A percentile compares a stretch with the other conserved stretches of the same genome.
These are phyloP conservation scores for Pleurotus citrinopileatus DNA, from an alignment of 768 basidiomycete genomes.

Conservation along the genomic window DNA sequence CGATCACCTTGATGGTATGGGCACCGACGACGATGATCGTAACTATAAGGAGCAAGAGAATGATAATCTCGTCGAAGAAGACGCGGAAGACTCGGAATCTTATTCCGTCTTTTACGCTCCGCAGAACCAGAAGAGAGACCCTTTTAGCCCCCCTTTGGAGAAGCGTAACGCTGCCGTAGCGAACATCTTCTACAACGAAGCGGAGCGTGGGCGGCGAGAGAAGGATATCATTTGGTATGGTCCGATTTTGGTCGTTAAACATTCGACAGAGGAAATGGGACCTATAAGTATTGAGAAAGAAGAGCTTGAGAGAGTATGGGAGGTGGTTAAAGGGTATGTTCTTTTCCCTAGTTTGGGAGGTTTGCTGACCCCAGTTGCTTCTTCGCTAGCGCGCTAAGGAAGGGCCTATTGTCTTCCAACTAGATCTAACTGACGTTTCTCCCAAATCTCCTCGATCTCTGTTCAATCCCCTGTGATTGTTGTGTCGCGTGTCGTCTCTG, in stretches of 20 bases:
- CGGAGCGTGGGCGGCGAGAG: not conserved
- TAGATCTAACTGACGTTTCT: too few relatives aligned
- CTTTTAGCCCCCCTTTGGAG: not conserved
- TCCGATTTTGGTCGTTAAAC: slow-evolving; percentile 1
- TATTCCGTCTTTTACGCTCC: slow-evolving; percentile 3
- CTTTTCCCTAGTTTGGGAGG: not conserved
- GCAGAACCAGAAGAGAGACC: slow-evolving; percentile 5
- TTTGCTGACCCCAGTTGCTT: not conserved
- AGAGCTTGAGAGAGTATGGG: not conserved
- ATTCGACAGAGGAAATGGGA: slow-evolving; percentile 1
- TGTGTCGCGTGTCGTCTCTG: too few relatives aligned
- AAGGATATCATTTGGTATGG: slow-evolving; percentile 1
- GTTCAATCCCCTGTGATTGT: too few relatives aligned
- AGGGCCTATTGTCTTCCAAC: not conserved
- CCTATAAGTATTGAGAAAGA: not conserved
- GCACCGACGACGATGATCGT: not conserved
- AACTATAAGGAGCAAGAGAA: not conserved
- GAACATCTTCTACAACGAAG: slow-evolving; percentile 1
- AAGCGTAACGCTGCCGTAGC: slow-evolving; percentile 5
- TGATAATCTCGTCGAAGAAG: not conserved
- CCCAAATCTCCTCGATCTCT: too few relatives aligned
- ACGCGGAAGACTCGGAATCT: not conserved
- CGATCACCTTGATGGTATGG: too few relatives aligned
- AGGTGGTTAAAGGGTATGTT: not conserved
- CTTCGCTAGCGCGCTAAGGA: not conserved